Conservation (phyloP, 305 asterid species). For the Fraxinus sp. region DNA sequence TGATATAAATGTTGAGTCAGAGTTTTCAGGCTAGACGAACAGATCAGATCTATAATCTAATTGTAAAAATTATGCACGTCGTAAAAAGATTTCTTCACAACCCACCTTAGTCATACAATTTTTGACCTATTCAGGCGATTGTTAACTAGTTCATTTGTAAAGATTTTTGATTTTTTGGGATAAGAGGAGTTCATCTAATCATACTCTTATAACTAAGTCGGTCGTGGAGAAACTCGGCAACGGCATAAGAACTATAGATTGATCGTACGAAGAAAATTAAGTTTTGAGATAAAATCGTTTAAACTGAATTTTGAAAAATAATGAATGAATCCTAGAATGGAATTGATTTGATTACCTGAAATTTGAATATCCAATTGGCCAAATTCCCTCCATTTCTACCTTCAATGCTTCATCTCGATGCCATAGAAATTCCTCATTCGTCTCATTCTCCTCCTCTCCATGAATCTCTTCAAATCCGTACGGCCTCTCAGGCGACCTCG, state of each 20-base stretch:
- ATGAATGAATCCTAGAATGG: neutral
- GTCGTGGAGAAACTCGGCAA: neutral
- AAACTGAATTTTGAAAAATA: neutral
- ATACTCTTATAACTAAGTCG: neutral
- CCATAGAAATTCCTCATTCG: slow-evolving; percentile 74
- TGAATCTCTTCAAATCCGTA: slow-evolving; percentile 76
- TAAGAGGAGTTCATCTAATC: neutral
- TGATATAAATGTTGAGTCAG: neutral
- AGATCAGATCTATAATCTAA: neutral
- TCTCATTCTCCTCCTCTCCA: slow-evolving; percentile 49
- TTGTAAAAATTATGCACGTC: neutral
- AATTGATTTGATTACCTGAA: slow-evolving; percentile 55
- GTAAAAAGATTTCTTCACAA: neutral
- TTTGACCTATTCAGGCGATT: neutral
- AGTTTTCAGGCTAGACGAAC: neutral
- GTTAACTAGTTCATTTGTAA: neutral
- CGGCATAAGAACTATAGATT: neutral
- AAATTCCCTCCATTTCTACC: slow-evolving; percentile 69
- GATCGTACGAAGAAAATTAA: neutral
- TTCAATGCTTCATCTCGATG: slow-evolving; percentile 47
- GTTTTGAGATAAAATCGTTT: neutral
- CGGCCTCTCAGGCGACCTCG: slow-evolving; percentile 50
- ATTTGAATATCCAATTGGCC: slow-evolving; percentile 72
- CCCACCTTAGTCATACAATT: neutral
- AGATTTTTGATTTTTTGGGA: too few species aligned